phyloP scores from a whole-genome alignment of 768 basidiomycete genomes.

The Hericium rajendrae region DNA sequence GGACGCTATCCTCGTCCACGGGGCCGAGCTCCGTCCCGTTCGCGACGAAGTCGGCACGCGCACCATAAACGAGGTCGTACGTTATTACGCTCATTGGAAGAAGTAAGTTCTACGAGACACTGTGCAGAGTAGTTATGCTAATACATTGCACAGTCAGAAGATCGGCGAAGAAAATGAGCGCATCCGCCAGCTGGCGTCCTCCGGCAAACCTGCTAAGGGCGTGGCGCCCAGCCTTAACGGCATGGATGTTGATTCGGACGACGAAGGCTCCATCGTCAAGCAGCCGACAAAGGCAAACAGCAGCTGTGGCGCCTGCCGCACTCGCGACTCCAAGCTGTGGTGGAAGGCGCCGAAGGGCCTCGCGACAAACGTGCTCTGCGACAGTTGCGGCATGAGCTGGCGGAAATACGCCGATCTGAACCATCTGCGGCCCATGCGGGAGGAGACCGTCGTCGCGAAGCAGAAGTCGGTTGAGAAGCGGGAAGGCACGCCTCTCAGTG shows the following conservation, averaged over 20 bases:
- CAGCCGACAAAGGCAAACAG: conserved; percentile 42
- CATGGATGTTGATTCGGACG: conserved; percentile 35
- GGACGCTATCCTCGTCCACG: conserved; percentile 60
- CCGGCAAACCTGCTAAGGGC: not conserved
- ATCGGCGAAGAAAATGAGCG: conserved; percentile 55
- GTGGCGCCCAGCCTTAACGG: not conserved
- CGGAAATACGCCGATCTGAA: conserved; percentile 89
- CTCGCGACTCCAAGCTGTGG: conserved; percentile 71
- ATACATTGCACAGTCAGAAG: conserved; percentile 35
- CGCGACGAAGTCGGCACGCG: conserved; percentile 65
- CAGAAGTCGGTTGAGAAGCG: conserved; percentile 35
- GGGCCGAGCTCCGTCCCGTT: conserved; percentile 72
- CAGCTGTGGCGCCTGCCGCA: conserved; percentile 78
- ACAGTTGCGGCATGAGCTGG: conserved; percentile 80
- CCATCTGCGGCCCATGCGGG: conserved; percentile 53
- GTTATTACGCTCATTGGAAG: conserved; percentile 84
- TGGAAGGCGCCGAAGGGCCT: conserved; percentile 91
- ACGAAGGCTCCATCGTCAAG: conserved; percentile 67
- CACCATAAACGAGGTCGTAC: conserved; percentile 67
- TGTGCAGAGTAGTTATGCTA: conserved; percentile 3
- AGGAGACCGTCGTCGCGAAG: conserved; percentile 44
- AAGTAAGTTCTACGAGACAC: conserved; percentile 34
- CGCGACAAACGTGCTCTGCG: conserved; percentile 70
- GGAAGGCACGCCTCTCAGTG: conserved; percentile 50
- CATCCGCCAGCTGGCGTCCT: conserved; percentile 5